Evolutionary conservation across 441 rosid genomes (phyloP).

Genomic region (Gossypium laxum): DNA sequence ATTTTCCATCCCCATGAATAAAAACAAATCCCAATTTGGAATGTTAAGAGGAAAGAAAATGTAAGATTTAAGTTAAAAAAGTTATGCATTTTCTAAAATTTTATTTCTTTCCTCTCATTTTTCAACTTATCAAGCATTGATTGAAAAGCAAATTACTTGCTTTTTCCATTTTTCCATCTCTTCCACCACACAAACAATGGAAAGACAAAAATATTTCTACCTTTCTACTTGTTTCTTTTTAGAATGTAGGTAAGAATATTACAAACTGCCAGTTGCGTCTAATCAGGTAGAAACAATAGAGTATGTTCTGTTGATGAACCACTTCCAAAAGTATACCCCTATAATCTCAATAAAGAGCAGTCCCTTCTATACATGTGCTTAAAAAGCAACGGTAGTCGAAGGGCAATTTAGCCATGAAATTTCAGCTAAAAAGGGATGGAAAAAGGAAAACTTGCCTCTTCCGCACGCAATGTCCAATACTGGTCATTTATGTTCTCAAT

Average conservation of each 20-base stretch:
- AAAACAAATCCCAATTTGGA: too few species aligned
- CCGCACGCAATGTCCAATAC: slow-evolving; percentile 42
- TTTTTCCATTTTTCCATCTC: too few species aligned
- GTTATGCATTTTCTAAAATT: too few species aligned
- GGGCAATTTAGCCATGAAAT: background rate
- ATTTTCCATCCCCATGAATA: too few species aligned
- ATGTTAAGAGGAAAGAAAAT: too few species aligned
- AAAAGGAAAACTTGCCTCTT: slow-evolving; percentile 28
- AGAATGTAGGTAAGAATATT: background rate
- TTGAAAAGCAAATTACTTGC: too few species aligned
- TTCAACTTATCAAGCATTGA: too few species aligned
- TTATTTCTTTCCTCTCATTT: too few species aligned
- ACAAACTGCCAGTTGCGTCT: background rate
- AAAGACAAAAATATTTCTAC: too few species aligned
- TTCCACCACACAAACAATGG: too few species aligned
- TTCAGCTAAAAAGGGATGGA: background rate
- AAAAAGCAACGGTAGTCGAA: background rate
- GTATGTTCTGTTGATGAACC: background rate
- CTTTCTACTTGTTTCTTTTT: background rate
- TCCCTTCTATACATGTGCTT: background rate
- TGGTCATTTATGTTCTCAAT: slow-evolving; percentile 41
- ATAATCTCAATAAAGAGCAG: background rate
- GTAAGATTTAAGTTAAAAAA: too few species aligned
- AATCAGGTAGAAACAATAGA: background rate
- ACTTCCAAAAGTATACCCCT: background rate